Evolutionary conservation across 257 asterid genomes (phyloP), one percentile per base, ranked within the genome.

Genomic region (Capsicum rhomboideum): DNA sequence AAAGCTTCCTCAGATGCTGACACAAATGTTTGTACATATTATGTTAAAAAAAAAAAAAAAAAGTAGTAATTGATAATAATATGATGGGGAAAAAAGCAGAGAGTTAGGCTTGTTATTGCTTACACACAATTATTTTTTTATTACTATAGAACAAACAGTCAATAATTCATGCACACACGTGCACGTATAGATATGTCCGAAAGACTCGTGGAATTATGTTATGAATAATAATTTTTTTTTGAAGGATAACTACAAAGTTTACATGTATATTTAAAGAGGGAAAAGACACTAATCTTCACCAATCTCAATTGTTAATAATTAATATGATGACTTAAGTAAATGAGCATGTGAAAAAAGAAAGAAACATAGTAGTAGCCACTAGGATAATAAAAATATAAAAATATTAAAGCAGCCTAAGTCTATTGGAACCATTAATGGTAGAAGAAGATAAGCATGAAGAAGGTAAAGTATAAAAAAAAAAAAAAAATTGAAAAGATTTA

Each of bases 101-200:
- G 79, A 80, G 82, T 61, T 75, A 55, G 78, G 89, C 84, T 66
- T 42, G 58, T 16, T 50, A 78, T 83, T 64, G 84, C 85, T 69
- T 80, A 37, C 83, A 56, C 53, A 85, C 79, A 83, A 63, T 67
- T 67, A 63, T 67, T 67, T 67, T 54, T 64, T 31, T 54, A 49
- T 46, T 66, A 55, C 58, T 29, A 14, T 2, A 14, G 17, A 29
- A 37, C 56, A 84, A 82, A 71, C 84, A 88, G 83, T 82, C 66
- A 84, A 86, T 86, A 84, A 78, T 68, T 83, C 82, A 54, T 78
- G 83, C 29, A 52, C 86, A 71, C 90, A 82, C 89, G 89, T 86
- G 89, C 89, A 86, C 53, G 69, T 83, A 67, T 78, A 23, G 26
- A 34, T 61, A 50, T 80, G 28, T 31, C 11, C 11, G 20, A 54